Evolutionary conservation across 2,329 filamentous ascomycete species (phyloP), one percentile per base, ranked within the genome.

Genomic region (Chaetoscypha palmicola): DNA sequence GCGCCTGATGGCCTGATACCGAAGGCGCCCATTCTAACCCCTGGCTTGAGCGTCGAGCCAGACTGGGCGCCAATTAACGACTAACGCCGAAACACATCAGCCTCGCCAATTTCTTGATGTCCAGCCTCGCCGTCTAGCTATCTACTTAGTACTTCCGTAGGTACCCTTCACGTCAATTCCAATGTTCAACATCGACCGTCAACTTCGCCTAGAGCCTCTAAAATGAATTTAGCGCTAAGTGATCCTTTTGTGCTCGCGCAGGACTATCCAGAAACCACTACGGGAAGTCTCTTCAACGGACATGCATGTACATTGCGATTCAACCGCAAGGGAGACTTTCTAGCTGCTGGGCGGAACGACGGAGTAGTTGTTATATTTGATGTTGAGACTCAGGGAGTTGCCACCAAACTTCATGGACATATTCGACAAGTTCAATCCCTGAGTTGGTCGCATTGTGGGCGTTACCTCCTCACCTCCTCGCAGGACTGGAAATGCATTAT

Each of bases 401-500:
- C 92, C 46, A 83, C 89, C 61, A 98, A 97, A 68, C 72, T 98
- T 51, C 81, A 88, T 53, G 92, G 91, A 10, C 92, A 98, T 67
- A 94, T 86, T 39, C 83, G 87, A 61, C 91, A 92, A 62, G 90
- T 98, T 45, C 91, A 94, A 56, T 95, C 87, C 40, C 67, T 98
- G 48, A 94, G 90, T 69, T 98, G 92, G 92, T 96, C 91, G 41
- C 77, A 83, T 57, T 87, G 89, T 66, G 91, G 92, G 20, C 78
- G 87, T 53, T 97, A 95, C 65, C 73, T 98, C 41, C 76, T 98
- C 45, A 95, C 88, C 46, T 86, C 89, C 9, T 94, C 89, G 34
- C 88, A 96, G 63, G 92, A 95, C 59, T 97, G 91, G 86, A 94
- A 94, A 66, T 90, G 86, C 51, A 89, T 95, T 39, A 73, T 98